These are phyloP conservation scores for Penicillium sp. DNA, from an alignment of 2,329 filamentous ascomycete genomes.

Conservation along the genomic window DNA sequence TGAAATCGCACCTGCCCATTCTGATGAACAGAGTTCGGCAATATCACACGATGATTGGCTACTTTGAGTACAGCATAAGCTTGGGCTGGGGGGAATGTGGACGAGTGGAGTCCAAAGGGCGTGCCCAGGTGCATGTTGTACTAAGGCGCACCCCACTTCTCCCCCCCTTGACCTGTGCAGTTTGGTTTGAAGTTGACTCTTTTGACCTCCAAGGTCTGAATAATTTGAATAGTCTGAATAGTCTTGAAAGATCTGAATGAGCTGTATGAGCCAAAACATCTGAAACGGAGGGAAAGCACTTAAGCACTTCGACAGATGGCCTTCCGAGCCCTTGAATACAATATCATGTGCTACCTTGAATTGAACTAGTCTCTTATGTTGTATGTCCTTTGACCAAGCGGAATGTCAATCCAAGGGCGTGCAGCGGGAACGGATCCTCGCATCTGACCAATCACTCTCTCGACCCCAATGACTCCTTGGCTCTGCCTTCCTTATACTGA, in stretches of 20 bases:
- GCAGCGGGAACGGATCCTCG: constrained; percentile 11
- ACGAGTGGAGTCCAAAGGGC: constrained; percentile 27
- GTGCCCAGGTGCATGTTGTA: constrained; percentile 17
- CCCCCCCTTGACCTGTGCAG: not conserved
- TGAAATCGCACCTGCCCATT: constrained; percentile 9
- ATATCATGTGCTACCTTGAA: not conserved
- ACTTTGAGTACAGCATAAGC: constrained; percentile 2
- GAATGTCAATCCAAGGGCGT: constrained; percentile 30
- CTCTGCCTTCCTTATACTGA: constrained; percentile 6
- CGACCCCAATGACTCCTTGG: not conserved
- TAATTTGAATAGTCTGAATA: not conserved
- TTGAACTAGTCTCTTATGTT: not conserved
- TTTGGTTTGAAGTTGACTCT: not conserved
- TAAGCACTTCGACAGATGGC: too few relatives aligned
- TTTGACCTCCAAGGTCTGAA: not conserved
- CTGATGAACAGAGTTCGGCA: constrained; percentile 6
- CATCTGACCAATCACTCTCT: constrained; percentile 12
- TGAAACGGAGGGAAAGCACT: not conserved
- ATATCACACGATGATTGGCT: constrained; percentile 13
- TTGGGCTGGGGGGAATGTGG: constrained; percentile 10
- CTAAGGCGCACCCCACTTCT: constrained; percentile 22
- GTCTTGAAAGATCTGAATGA: not conserved
- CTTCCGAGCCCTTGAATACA: not conserved
- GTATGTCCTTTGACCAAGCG: not conserved
- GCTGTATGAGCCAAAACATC: not conserved